phyloP scores from a whole-genome alignment of 371 early-diverging fungal species.

The Mortierella sp. region DNA sequence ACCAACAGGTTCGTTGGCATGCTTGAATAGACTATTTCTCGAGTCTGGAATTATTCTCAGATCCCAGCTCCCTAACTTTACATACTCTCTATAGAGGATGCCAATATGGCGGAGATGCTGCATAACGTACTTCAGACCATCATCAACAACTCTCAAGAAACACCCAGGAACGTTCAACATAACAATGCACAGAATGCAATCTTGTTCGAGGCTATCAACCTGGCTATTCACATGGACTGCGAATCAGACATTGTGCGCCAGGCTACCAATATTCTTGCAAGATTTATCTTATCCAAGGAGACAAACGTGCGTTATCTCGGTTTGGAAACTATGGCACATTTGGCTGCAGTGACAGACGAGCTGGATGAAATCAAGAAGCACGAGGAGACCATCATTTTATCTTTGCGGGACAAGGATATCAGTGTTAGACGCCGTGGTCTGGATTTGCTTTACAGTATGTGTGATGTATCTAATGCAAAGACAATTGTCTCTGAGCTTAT shows the following conservation, averaged over 20 bases:
- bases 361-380: constrained; percentile 87
- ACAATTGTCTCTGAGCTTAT: constrained; percentile 92
- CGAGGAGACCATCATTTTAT: constrained; percentile 90
- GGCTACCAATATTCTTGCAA: constrained; percentile 85
- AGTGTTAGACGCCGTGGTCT: constrained; percentile 96
- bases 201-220: constrained; percentile 95
- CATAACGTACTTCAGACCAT: constrained; percentile 84
- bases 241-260: constrained; percentile 89
- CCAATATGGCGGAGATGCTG: constrained; percentile 71
- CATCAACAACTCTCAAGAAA: constrained; percentile 85
- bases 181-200: constrained; percentile 97
- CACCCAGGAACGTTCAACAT: constrained; percentile 95
- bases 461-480: constrained; percentile 89
- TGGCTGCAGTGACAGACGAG: constrained; percentile 91
- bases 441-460: constrained; percentile 97
- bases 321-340: constrained; percentile 96
- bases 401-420: constrained; percentile 95
- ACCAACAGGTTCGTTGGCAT: constrained; percentile 77
- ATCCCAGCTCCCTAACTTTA: background rate
- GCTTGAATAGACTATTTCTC: too few relatives aligned
- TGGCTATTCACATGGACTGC: constrained; percentile 93
- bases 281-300: constrained; percentile 93
- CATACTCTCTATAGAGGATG: constrained; percentile 60
- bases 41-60: too few relatives aligned
- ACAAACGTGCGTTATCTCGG: constrained; percentile 96